Percentiles rank a stretch among this genome's conserved stretches.
These are phyloP conservation scores for Veloboletus limbatus DNA, from an alignment of 1,284 basidiomycete genomes.

Conservation along the genomic window DNA sequence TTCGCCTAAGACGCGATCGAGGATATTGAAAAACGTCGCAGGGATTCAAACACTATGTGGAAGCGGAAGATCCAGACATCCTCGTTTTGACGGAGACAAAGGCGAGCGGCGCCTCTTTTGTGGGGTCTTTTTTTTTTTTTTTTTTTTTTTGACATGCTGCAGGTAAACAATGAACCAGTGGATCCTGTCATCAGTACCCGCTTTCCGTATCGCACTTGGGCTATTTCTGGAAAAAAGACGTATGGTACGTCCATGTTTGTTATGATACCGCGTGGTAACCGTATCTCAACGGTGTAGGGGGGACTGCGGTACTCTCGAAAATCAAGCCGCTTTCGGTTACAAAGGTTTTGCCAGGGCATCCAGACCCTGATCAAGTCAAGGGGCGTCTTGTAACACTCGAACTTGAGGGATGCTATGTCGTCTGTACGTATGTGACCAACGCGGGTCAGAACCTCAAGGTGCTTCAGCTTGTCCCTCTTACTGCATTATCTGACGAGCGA, in stretches of 20 bases:
- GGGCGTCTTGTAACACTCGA: constrained; percentile 82
- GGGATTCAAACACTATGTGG: constrained; percentile 78
- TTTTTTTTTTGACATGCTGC: constrained; percentile 3
- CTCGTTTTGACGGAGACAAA: constrained; percentile 83
- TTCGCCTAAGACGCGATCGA: neutral
- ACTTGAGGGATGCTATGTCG: constrained; percentile 67
- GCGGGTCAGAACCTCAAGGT: constrained; percentile 81
- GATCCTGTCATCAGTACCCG: constrained; percentile 54
- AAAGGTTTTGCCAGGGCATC: constrained; percentile 70
- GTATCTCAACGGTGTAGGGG: constrained; percentile 47
- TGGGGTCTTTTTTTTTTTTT: neutral
- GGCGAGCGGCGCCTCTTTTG: constrained; percentile 34
- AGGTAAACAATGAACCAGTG: constrained; percentile 67
- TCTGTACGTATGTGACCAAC: constrained; percentile 88
- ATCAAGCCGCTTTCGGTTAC: constrained; percentile 66
- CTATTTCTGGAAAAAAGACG: constrained; percentile 69
- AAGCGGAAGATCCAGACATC: constrained; percentile 81
- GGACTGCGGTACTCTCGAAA: constrained; percentile 81
- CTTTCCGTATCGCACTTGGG: constrained; percentile 75
- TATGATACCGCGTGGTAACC: neutral
- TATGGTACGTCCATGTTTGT: constrained; percentile 50
- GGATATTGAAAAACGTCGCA: constrained; percentile 28
- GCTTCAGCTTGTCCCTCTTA: neutral
- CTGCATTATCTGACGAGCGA: constrained; percentile 1
- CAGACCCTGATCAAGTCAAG: constrained; percentile 58